Base-by-base conservation (phyloP, 108 stramenopile genomes). In the Cylindrotheca fusiformis region DNA sequence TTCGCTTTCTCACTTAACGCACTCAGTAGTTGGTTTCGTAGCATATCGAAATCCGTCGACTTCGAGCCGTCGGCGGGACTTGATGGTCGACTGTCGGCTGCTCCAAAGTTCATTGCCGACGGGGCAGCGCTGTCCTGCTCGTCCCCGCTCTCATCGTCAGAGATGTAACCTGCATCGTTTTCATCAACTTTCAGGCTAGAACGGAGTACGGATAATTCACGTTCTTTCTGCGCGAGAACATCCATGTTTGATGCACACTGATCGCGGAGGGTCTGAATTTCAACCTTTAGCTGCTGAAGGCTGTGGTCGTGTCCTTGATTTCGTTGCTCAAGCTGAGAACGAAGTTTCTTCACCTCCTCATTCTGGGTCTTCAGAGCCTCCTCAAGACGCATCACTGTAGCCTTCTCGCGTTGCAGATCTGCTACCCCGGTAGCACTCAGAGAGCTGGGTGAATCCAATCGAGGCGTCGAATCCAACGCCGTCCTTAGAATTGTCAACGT, bases 181-280 rank as follows among this genome's bases (percentile, higher is more conserved):
- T 72, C 70, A 31, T 71, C 72, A 21, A 74, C 69, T 58, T 74
- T 71, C n/a, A 84, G 59, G 55, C 72, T 77, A n/a, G 64, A 72
- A 32, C 73, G 56, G 30, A 83, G 60, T 5, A 83, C 82, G 0
- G 60, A 52, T 1, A 84, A 57, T 52, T 81, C 84, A 0, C 70
- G 69, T 58, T 79, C 77, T 60, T 85, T 85, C 67, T 78, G 78
- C 2, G 68, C 68, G 23, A 85, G 67, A 0, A 78, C 52, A 58
- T 78, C 77, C 63, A 71, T 53, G 52, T 84, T 79, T 4, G 65
- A 68, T 8, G 67, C 32, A 44, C 63, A 78, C 45, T 78, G 60
- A 18, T 63, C 58, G 12, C 65, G 61, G 23, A 83, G 52, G 22
- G 26, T 67, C 24, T 55, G 18, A 59, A 83, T 72, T 55, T 81